phyloP scores from a whole-genome alignment of 2,329 filamentous ascomycete genomes.

The Monosporascus sp. region DNA sequence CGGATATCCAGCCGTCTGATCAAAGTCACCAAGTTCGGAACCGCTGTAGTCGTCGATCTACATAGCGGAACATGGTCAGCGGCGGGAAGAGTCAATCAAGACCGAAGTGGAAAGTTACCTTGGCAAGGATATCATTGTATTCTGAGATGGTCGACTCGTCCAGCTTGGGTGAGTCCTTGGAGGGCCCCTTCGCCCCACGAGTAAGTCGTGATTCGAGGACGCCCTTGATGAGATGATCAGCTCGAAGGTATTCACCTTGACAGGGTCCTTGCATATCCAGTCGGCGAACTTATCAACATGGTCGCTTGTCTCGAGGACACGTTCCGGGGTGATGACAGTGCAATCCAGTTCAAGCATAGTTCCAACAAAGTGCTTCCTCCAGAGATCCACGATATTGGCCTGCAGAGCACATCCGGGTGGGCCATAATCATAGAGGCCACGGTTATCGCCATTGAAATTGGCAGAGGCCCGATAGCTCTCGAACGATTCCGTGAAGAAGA shows the following conservation, averaged over 20 bases:
- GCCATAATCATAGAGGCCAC: constrained; percentile 78
- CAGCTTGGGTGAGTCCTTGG: constrained; percentile 48
- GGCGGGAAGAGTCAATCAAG: not conserved
- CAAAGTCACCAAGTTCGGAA: constrained; percentile 56
- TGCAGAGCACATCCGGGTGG: constrained; percentile 82
- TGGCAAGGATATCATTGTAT: constrained; percentile 61
- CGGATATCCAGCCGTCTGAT: constrained; percentile 62
- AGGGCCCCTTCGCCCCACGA: constrained; percentile 53
- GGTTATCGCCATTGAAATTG: constrained; percentile 14
- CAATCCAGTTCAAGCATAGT: constrained; percentile 95
- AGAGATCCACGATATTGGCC: constrained; percentile 80
- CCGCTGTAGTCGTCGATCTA: constrained; percentile 62
- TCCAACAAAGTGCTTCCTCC: constrained; percentile 93
- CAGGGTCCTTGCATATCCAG: constrained; percentile 67
- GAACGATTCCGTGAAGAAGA: constrained; percentile 64
- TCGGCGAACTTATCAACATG: constrained; percentile 69
- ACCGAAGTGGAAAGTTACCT: constrained; percentile 25
- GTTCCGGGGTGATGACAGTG: constrained; percentile 75
- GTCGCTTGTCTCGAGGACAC: constrained; percentile 61
- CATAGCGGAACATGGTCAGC: not conserved
- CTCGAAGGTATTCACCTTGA: constrained; percentile 64
- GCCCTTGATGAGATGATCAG: constrained; percentile 63
- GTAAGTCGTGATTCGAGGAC: constrained; percentile 59
- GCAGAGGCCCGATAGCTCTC: constrained; percentile 48
- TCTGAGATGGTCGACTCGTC: constrained; percentile 58